These are phyloP conservation scores for Talaromyces sp. DNA, from an alignment of 2,329 filamentous ascomycete genomes.

Conservation along the genomic window DNA sequence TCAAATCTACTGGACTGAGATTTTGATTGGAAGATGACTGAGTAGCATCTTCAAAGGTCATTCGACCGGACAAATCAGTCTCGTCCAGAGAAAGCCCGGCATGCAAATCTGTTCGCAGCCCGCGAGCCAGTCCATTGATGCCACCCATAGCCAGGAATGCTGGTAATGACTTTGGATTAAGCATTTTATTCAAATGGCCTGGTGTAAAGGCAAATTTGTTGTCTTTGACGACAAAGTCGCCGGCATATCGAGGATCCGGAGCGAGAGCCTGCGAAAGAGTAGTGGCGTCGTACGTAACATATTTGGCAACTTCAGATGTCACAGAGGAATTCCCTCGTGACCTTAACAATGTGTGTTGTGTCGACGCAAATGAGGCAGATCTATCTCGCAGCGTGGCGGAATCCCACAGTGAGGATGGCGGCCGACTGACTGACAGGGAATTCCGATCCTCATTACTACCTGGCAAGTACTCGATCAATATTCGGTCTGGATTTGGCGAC, in stretches of 20 bases:
- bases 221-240: constrained; percentile 67
- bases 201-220: constrained; percentile 70
- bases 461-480: background rate
- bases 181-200: constrained; percentile 78
- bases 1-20: constrained; percentile 8
- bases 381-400: background rate
- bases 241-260: constrained; percentile 70
- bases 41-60: constrained; percentile 69
- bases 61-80: constrained; percentile 54
- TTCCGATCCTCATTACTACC: background rate
- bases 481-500: background rate
- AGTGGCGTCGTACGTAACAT: constrained; percentile 30
- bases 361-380: background rate
- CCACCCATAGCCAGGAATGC: constrained; percentile 80
- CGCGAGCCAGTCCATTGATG: constrained; percentile 69
- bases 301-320: constrained; percentile 15
- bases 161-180: constrained; percentile 80
- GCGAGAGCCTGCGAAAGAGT: constrained; percentile 56
- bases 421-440: background rate
- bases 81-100: constrained; percentile 76
- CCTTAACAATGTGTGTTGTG: constrained; percentile 26
- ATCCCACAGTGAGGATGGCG: constrained; percentile 1
- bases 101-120: constrained; percentile 65
- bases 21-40: background rate
- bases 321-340: constrained; percentile 30